A percentile compares a stretch with the other conserved stretches of the same genome.
Evolutionary conservation across 2,329 filamentous ascomycete genomes (phyloP).

Genomic region (Pseudogymnoascus sp.): DNA sequence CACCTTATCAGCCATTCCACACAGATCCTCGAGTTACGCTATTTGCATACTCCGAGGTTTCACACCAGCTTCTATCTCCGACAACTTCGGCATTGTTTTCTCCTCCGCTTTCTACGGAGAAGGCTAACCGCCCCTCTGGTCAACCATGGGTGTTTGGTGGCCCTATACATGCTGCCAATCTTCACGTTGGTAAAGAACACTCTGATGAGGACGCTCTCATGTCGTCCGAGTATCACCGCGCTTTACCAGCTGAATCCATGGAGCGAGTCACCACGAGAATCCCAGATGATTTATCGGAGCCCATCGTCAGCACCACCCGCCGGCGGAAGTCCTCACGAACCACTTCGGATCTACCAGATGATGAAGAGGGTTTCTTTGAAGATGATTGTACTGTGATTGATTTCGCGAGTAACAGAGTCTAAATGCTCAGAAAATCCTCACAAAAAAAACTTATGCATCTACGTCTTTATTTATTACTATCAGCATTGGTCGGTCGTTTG

Average conservation of each 20-base stretch:
- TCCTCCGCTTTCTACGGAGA: constrained; percentile 23
- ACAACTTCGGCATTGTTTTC: constrained; percentile 23
- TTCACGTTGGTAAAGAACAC: constrained; percentile 45
- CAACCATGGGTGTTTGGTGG: constrained; percentile 55
- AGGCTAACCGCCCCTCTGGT: constrained; percentile 26
- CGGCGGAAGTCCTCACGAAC: constrained; percentile 52
- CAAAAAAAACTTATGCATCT: constrained; percentile 7
- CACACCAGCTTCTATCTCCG: not conserved
- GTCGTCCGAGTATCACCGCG: constrained; percentile 43
- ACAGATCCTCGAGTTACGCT: constrained; percentile 80
- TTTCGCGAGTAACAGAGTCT: constrained; percentile 68
- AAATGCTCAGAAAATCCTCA: constrained; percentile 12
- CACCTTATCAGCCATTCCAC: constrained; percentile 93
- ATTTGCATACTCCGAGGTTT: constrained; percentile 50
- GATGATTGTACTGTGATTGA: constrained; percentile 89
- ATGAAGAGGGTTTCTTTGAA: constrained; percentile 78
- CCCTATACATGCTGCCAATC: constrained; percentile 41
- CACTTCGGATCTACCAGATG: constrained; percentile 40
- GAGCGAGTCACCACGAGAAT: constrained; percentile 51
- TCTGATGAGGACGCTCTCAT: constrained; percentile 39
- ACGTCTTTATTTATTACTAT: constrained; percentile 1
- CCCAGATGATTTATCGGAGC: constrained; percentile 50
- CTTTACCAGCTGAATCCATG: constrained; percentile 57
- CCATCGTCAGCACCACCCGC: constrained; percentile 77
- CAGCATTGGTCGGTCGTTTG: constrained; percentile 3